Conservation (phyloP, 2,329 filamentous ascomycete species). For the Leptographium galeiforme region DNA sequence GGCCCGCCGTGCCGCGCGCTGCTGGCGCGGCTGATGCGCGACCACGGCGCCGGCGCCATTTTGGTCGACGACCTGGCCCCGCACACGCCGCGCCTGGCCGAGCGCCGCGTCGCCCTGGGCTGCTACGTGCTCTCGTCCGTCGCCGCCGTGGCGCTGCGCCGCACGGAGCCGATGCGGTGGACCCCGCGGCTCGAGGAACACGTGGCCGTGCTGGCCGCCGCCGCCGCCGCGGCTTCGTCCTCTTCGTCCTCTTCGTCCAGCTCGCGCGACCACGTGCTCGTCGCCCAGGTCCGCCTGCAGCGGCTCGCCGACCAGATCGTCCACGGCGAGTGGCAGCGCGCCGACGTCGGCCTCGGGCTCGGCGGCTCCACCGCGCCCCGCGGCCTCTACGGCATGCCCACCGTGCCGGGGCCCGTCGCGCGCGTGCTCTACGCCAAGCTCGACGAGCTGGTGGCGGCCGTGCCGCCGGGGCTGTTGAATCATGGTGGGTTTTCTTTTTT, state of each 20-base stretch:
- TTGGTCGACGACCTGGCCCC: slow-evolving; percentile 8
- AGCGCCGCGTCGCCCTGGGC: slow-evolving; percentile 32
- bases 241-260: no score
- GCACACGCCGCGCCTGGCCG: slow-evolving; percentile 21
- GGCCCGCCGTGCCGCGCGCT: slow-evolving; percentile 3
- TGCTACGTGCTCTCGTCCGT: slow-evolving; percentile 28
- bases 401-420: slow-evolving; percentile 8
- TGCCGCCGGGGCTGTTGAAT: slow-evolving; percentile 13
- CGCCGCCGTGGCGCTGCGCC: slow-evolving; percentile 20
- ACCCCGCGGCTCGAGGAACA: slow-evolving; percentile 45
- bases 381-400: background rate
- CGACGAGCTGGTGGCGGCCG: slow-evolving; percentile 12
- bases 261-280: slow-evolving; percentile 34
- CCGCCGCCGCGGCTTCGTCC: no score
- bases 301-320: slow-evolving; percentile 23
- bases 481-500: slow-evolving; percentile 10
- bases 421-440: slow-evolving; percentile 15
- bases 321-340: slow-evolving; percentile 12
- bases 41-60: background rate
- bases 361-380: background rate
- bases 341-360: slow-evolving; percentile 3
- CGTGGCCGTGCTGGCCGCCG: slow-evolving; percentile 27
- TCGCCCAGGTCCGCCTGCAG: slow-evolving; percentile 26
- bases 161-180: slow-evolving; percentile 41
- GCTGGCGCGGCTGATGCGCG: slow-evolving; percentile 6